A percentile compares a stretch with the other conserved stretches of the same genome.
Conservation (phyloP, 208 protist genomes). For the Wallacemonas collosoma region DNA sequence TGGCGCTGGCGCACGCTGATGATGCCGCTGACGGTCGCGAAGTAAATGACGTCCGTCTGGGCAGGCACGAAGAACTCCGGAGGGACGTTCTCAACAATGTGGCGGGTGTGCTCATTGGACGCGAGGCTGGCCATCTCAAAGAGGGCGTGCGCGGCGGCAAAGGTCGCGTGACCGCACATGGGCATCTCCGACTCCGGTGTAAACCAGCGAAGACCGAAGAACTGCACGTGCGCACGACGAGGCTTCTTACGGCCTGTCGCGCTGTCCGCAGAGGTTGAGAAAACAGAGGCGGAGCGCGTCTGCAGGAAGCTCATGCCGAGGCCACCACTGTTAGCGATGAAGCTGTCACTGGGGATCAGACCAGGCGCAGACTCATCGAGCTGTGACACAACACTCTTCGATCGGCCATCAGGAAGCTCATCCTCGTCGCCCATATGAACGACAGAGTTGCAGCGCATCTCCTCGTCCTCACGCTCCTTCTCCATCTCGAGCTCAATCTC, state of each 20-base stretch:
- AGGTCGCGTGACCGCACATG: slow-evolving; percentile 77
- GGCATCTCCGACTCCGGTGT: slow-evolving; percentile 58
- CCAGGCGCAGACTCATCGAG: slow-evolving; percentile 26
- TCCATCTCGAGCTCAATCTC: slow-evolving; percentile 68
- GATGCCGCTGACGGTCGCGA: slow-evolving; percentile 53
- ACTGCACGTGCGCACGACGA: slow-evolving; percentile 65
- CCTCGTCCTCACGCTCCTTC: slow-evolving; percentile 53
- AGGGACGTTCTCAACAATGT: slow-evolving; percentile 47
- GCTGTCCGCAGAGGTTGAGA: slow-evolving; percentile 21
- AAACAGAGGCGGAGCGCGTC: slow-evolving; percentile 29
- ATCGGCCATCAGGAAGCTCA: slow-evolving; percentile 1
- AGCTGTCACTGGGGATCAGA: slow-evolving; percentile 50
- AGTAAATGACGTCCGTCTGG: slow-evolving; percentile 66
- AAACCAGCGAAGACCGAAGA: slow-evolving; percentile 83
- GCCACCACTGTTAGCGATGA: slow-evolving; percentile 47
- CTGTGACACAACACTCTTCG: slow-evolving; percentile 8
- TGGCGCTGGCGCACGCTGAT: slow-evolving; percentile 48
- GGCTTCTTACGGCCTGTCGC: slow-evolving; percentile 25
- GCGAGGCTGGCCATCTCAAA: slow-evolving; percentile 55
- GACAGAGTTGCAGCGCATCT: slow-evolving; percentile 20
- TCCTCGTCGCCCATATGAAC: slow-evolving; percentile 10
- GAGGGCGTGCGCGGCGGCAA: slow-evolving; percentile 75
- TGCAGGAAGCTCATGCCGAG: slow-evolving; percentile 39
- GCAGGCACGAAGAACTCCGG: slow-evolving; percentile 60
- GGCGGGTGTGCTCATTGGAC: slow-evolving; percentile 36